Conservation (phyloP, 192 early-diverging fungal species). For the Coemansia brasiliensis region DNA sequence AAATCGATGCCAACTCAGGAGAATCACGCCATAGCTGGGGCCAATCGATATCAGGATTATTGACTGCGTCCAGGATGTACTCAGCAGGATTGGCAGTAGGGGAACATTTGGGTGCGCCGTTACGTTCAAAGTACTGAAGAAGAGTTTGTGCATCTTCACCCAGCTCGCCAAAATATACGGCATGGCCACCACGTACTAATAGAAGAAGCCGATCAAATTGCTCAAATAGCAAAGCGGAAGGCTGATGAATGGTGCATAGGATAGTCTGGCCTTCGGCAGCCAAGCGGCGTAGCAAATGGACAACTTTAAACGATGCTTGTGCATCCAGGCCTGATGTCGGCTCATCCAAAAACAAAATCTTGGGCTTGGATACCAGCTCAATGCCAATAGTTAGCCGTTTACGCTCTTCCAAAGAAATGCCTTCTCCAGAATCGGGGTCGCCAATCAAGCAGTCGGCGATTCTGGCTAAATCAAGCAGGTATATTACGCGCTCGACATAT, state of each 20-base stretch:
- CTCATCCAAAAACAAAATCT: constrained; percentile 77
- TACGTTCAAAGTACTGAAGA: constrained; percentile 74
- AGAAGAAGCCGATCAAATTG: constrained; percentile 75
- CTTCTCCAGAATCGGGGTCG: constrained; percentile 60
- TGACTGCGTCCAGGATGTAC: constrained; percentile 81
- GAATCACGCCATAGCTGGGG: constrained; percentile 69
- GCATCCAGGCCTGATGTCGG: constrained; percentile 77
- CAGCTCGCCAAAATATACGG: constrained; percentile 82
- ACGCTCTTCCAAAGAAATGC: constrained; percentile 79
- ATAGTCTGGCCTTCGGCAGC: constrained; percentile 62
- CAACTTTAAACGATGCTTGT: constrained; percentile 67
- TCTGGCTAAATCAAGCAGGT: constrained; percentile 66
- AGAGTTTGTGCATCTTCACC: constrained; percentile 64
- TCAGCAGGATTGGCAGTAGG: constrained; percentile 78
- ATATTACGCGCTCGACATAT: constrained; percentile 69
- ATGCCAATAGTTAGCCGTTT: constrained; percentile 77
- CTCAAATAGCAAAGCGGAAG: constrained; percentile 70
- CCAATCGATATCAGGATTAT: constrained; percentile 64
- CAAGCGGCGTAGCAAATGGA: constrained; percentile 65
- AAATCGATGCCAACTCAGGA: constrained; percentile 40
- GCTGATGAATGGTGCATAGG: constrained; percentile 77
- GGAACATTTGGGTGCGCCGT: constrained; percentile 69
- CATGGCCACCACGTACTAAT: constrained; percentile 71
- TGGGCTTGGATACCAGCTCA: constrained; percentile 70
- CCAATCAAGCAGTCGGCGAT: constrained; percentile 69